Evolutionary conservation across 176 grass and related monocot genomes (phyloP).

Genomic region (Oryza punctata): DNA sequence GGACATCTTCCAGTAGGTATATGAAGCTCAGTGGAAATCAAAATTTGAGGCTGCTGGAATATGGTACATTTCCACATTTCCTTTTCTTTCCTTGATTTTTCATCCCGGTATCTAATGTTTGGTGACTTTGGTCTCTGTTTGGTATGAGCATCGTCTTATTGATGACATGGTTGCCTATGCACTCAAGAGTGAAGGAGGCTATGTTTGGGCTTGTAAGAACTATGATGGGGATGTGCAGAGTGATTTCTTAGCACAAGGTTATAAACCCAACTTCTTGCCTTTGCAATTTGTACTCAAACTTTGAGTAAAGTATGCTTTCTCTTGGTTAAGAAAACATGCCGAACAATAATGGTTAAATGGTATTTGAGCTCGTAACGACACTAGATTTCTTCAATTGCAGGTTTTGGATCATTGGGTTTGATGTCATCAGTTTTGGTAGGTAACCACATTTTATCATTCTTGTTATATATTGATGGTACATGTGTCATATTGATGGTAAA

Average conservation of each 20-base stretch:
- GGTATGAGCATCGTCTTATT: too few species aligned
- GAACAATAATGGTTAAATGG: neutral
- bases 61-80: neutral
- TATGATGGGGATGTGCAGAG: too few species aligned
- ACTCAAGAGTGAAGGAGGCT: too few species aligned
- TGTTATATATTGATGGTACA: too few species aligned
- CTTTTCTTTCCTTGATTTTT: neutral
- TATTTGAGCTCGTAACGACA: constrained; percentile 11
- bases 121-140: neutral
- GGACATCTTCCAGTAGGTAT: too few species aligned
- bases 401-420: too few species aligned
- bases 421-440: too few species aligned
- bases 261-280: neutral
- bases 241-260: neutral
- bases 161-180: too few species aligned
- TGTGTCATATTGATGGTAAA: neutral
- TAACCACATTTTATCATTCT: neutral
- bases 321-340: neutral
- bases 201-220: too few species aligned
- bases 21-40: too few species aligned
- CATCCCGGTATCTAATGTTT: neutral
- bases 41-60: too few species aligned
- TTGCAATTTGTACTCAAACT: neutral
- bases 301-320: neutral
- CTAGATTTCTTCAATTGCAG: neutral